These are phyloP conservation scores for Blastocystis sp. DNA, from an alignment of 352 stramenopile genomes.

Conservation along the genomic window DNA sequence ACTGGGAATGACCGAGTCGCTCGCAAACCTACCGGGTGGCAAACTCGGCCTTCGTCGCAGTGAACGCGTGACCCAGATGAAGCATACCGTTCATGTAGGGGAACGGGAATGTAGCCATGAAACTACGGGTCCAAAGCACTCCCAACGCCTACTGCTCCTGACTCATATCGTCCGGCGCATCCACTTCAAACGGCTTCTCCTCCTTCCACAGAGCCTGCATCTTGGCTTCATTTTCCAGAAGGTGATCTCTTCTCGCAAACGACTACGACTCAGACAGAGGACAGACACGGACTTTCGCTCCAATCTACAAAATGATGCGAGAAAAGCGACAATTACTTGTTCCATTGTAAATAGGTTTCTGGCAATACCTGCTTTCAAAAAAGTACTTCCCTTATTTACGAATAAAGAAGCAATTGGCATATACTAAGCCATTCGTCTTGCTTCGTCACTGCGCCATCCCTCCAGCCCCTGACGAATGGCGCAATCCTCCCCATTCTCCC, in stretches of 20 bases:
- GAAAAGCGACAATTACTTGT: not conserved
- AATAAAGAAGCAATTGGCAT: conserved; percentile 57
- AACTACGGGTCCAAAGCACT: conserved; percentile 62
- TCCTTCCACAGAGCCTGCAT: conserved; percentile 51
- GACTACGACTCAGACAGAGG: not conserved
- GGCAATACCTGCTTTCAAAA: conserved; percentile 24
- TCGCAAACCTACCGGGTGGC: conserved; percentile 65
- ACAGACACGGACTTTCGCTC: conserved; percentile 10
- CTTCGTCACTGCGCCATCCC: not conserved
- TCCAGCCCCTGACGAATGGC: not conserved
- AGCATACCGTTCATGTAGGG: conserved; percentile 99
- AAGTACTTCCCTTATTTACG: not conserved
- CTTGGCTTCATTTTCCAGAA: conserved; percentile 28
- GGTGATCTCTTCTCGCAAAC: conserved; percentile 51
- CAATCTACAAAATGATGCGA: conserved; percentile 48
- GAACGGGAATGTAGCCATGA: conserved; percentile 97
- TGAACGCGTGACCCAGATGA: conserved; percentile 93
- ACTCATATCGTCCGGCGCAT: conserved; percentile 44
- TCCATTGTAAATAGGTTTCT: conserved; percentile 52
- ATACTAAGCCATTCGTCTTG: too few species aligned
- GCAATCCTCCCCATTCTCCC: not conserved
- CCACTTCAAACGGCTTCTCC: conserved; percentile 50
- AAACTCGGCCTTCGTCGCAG: conserved; percentile 92
- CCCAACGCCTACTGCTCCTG: not conserved
- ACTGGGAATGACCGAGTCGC: conserved; percentile 1